Evolutionary conservation across 2,329 filamentous ascomycete genomes (phyloP), one percentile per base, ranked within the genome.

Genomic region (Pseudogymnoascus sp.): DNA sequence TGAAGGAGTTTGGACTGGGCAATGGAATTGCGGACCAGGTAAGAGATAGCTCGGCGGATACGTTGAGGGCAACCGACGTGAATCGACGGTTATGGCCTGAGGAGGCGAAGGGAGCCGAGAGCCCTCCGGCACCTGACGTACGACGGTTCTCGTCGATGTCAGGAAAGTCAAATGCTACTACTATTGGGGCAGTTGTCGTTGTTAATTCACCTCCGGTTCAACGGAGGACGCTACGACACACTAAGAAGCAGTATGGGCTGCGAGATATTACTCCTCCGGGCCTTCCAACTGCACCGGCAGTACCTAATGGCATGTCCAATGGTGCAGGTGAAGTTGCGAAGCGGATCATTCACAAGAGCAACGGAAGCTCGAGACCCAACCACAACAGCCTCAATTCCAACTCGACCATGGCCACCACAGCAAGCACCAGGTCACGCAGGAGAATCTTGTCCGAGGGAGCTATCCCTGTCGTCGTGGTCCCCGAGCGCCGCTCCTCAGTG

Each of bases 401-500:
- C 38, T 72, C 73, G 3, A 82, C 82, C 0, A 66, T 71, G 25
- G 81, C 76, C 64, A 83, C 82, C 5, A 59, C 58, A 3, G 78
- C 80, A 0, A 86, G 81, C 65, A 75, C 76, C 6, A 83, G 78
- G 67, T 82, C 82, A 3, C 77, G 85, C n/a, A 79, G 80, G 13
- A 82, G 86, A 33, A 74, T 87, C 2, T 79, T 81, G 76, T 85
- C 81, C 66, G 81, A 73, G 61, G 85, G 84, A 6, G 83, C 77
- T 2, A 84, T 88, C 8, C 85, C 85, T 1, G 84, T 88, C 6
- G 78, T 86, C 5, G 77, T 88, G 17, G 80, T 88, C 59, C 85
- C 85, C 5, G 80, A 83, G 62, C 81, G 85, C 13, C 76, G 73
- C 13, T 82, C 84, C 15, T 73, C 71, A 17, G 73, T 78, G 9